Evolutionary conservation across 305 asterid genomes (phyloP), one percentile per base, ranked within the genome.

Genomic region (Fraxinus velutina): DNA sequence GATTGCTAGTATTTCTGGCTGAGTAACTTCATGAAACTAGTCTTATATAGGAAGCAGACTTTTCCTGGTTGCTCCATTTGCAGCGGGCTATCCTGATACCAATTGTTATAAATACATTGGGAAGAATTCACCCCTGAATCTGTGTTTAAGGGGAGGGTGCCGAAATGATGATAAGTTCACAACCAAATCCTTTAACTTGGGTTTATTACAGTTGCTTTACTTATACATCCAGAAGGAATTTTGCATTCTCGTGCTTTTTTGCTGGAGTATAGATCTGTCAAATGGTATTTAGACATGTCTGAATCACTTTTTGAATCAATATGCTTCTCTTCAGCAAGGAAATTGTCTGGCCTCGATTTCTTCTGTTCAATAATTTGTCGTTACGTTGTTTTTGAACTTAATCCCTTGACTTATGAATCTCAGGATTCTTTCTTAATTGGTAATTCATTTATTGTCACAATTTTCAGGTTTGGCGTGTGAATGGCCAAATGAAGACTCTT

Each of bases 391-490:
- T 79, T 64, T 1, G 70, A 81, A 77, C 79, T 13, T 57, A 15
- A 7, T 27, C 42, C 19, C 60, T 17, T 42, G 75, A 75, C 13
- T 75, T 64, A 15, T 71, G 39, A 72, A 66, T 62, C 72, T 82
- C 81, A 74, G 84, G 84, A 30, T 83, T 81, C 78, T 82, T 73
- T 72, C 73, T 60, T 39, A 47, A 72, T 34, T 19, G 84, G 47
- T 68, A 81, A 77, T 83, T 75, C 77, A 76, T 47, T 44, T 76
- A 79, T 66, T 68, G 79, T 90, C 22, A 24, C 68, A 36, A 78
- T 62, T 60, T 75, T 36, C 88, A 94, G 98, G 97, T 93, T 72
- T 92, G 97, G 97, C 89, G 89, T 78, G 94, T 93, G 66, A 90
- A 91, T 81, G 92, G 94, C 82, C 93, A 86, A 77, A 82, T 84